Base-by-base conservation (phyloP, 768 basidiomycete species). In the Kwoniella europaea region DNA sequence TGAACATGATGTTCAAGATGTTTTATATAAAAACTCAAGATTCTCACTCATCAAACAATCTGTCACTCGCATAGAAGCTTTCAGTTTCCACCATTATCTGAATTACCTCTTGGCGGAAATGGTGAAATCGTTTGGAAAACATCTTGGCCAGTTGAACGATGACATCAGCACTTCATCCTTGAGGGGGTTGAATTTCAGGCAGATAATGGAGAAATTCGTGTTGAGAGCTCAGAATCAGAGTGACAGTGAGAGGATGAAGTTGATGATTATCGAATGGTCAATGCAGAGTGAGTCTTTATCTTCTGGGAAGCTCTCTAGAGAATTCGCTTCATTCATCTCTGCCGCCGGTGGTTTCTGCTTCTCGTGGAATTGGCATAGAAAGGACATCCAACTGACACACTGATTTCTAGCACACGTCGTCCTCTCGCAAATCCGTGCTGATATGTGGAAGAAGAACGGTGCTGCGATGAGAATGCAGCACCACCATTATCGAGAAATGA, bases 381-480 rank as follows among this genome's bases (percentile, higher is more conserved):
- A 35, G 35, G 1, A 35, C 35, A 35, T 35, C n/a, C n/a, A n/a
- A n/a, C n/a, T n/a, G n/a, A n/a, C n/a, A n/a, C n/a, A n/a, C n/a
- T n/a, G n/a, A n/a, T n/a, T 57, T 10, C 2, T 42, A 77, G 78
- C 76, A 68, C 71, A 74, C 52, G 76, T 72, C 44, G 67, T 78
- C 41, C 54, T 77, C 18, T 94, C 95, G 0, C 97, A 98, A 81
- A 93, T 98, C 62, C 89, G 94, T 27, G 91, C 93, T 0, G 94
- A 94, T 0, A 87, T 98, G 4, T 99, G 97, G 97, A 95, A 97
- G 9, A 91, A 96, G 65, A 99, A 99, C 76, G 97, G 97, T 3
- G 92, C 94, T 78, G 91, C 91, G 16, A 95, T 98, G 75, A 91
- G 96, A 1, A 94, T 94, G 0, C 97, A 98, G 82, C 86, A 94